Percentiles rank a stretch among this genome's conserved stretches.
These are phyloP conservation scores for Aspergillus awamori DNA, from an alignment of 2,329 filamentous ascomycete species.

Conservation along the genomic window DNA sequence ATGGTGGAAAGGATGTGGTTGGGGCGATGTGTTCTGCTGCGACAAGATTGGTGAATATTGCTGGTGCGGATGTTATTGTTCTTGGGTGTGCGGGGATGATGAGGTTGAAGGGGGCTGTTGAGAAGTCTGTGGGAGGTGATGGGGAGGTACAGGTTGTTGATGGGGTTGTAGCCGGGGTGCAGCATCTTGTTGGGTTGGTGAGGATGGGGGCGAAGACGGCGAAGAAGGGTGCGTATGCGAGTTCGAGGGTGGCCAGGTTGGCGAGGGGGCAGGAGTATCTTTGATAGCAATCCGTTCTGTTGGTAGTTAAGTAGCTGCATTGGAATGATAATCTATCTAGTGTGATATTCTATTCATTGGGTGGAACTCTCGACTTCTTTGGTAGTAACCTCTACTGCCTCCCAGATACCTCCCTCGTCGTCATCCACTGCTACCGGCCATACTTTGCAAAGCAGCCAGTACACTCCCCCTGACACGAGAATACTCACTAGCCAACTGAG, in stretches of 20 bases:
- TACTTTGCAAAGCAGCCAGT: conserved; percentile 8
- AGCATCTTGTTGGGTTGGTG: conserved; percentile 31
- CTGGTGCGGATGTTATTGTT: conserved; percentile 48
- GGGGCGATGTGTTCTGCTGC: conserved; percentile 43
- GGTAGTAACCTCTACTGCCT: conserved; percentile 3
- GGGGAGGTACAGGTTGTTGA: conserved; percentile 53
- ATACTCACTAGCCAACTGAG: conserved; percentile 17
- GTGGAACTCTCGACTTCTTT: background rate
- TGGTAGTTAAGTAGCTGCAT: too few relatives aligned
- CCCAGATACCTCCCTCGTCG: conserved; percentile 6
- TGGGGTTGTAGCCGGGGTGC: conserved; percentile 50
- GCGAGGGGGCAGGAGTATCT: conserved; percentile 30
- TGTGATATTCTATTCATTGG: too few relatives aligned
- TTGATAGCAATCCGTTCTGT: conserved; percentile 23
- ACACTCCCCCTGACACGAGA: conserved; percentile 6
- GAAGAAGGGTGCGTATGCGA: conserved; percentile 34
- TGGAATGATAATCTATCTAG: too few relatives aligned
- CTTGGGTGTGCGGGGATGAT: conserved; percentile 56
- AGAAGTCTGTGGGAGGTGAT: conserved; percentile 49
- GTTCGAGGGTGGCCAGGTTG: conserved; percentile 29
- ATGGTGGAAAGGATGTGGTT: conserved; percentile 7
- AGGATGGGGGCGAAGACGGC: conserved; percentile 33
- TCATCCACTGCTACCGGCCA: conserved; percentile 16
- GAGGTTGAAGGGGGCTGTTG: conserved; percentile 50
- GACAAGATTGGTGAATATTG: conserved; percentile 37